Percentiles rank a stretch among this genome's conserved stretches.
Conservation (phyloP, 441 rosid genomes). For the Theobroma grandiflorum region DNA sequence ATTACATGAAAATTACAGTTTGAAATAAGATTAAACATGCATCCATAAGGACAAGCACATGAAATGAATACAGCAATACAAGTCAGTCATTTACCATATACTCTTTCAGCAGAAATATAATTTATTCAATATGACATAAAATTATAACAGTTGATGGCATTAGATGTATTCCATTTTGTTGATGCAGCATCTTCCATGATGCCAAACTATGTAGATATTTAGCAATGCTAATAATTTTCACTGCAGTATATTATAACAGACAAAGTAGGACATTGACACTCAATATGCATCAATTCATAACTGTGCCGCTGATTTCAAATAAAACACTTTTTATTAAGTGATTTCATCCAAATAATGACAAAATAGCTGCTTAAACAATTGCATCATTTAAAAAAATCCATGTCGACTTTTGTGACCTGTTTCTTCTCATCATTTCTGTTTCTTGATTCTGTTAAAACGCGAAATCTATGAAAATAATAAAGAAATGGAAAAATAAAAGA, state of each 20-base stretch:
- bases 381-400: neutral
- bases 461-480: neutral
- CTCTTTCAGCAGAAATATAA: neutral
- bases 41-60: neutral
- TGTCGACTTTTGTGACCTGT: neutral
- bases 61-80: neutral
- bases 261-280: neutral
- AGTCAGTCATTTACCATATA: neutral
- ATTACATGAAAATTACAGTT: neutral
- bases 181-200: constrained; percentile 1
- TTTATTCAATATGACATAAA: neutral
- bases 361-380: neutral
- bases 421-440: neutral
- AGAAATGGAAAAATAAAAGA: neutral
- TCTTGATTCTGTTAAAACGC: neutral
- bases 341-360: neutral
- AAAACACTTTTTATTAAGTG: neutral
- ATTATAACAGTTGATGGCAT: neutral
- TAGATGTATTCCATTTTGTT: constrained; percentile 13
- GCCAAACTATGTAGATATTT: neutral
- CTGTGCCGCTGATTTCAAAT: neutral
- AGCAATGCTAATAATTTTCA: neutral
- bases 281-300: neutral
- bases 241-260: constrained; percentile 1
- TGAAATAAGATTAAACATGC: constrained; percentile 12